Base-by-base conservation (phyloP, 345 rosid species). In the Syzygium aromaticum region DNA sequence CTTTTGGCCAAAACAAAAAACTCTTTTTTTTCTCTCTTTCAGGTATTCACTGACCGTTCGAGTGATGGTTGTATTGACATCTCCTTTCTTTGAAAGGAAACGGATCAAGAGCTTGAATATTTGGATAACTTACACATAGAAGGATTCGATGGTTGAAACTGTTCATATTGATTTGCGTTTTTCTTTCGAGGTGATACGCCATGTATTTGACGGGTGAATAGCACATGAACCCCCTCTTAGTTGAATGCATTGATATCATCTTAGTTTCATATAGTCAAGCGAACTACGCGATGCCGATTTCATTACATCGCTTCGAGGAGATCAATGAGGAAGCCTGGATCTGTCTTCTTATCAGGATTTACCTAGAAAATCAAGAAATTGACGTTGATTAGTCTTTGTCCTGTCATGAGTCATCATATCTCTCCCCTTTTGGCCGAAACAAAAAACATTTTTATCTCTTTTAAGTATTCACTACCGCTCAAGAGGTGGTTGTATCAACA, bases 91-190 rank as follows among this genome's bases (percentile, higher is more conserved):
- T 57, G 28, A 25, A 57, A 25, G 25, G 63, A 57, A 12, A 9
- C n/a, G 28, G 14, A 25, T 23, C 14, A 12, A 57, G 15, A 57
- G 14, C n/a, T 57, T 57, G 0, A 0, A 57, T 2, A 23, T 57
- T 40, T 40, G 43, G n/a, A 27, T 14, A 56, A 56, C 5, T 56
- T 23, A 27, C 10, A 23, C 25, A 23, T 23, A 3, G n/a, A 27
- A 56, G n/a, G 14, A 56, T 56, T 56, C 0, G 23, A 56, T 56
- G 23, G 63, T 23, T 56, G 13, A 56, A 56, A 56, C 13, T 56
- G 13, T 56, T 1, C 10, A 22, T 9, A 56, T 27, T 56, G 63
- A 56, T 56, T 56, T 56, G 13, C 4, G 23, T 56, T 56, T 40
- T 56, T 10, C 63, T 56, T 56, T 56, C 5, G 9, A 56, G 63